Conservation (phyloP, 805 yeast species). For the Candida lessepsii region DNA sequence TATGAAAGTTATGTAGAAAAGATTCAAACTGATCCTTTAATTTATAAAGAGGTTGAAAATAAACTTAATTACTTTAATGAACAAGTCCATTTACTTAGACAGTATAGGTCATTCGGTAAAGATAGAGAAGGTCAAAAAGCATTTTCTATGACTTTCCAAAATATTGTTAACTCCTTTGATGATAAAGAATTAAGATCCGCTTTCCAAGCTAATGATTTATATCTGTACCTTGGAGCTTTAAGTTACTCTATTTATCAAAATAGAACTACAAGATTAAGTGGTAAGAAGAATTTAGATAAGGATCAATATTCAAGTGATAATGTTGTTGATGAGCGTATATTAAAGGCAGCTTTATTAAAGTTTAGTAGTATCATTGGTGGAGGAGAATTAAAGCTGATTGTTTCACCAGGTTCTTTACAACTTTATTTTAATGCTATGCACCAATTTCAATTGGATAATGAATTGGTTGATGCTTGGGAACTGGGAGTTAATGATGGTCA, state of each 20-base stretch:
- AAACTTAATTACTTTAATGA: slow-evolving; percentile 30
- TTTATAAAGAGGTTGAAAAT: slow-evolving; percentile 21
- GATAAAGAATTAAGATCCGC: slow-evolving; percentile 20
- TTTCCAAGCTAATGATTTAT: slow-evolving; percentile 23
- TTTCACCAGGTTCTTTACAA: slow-evolving; percentile 24
- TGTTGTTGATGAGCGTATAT: slow-evolving; percentile 27
- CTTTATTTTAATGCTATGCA: slow-evolving; percentile 33
- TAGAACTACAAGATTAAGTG: slow-evolving; percentile 33
- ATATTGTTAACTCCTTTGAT: slow-evolving; percentile 19
- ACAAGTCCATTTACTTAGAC: slow-evolving; percentile 24
- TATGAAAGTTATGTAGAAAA: slow-evolving; percentile 20
- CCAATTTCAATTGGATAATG: slow-evolving; percentile 59
- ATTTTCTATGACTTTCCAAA: slow-evolving; percentile 18
- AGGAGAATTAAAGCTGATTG: slow-evolving; percentile 28
- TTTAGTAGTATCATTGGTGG: slow-evolving; percentile 28
- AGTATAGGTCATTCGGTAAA: slow-evolving; percentile 12
- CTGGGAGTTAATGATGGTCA: slow-evolving; percentile 48
- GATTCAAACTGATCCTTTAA: slow-evolving; percentile 23
- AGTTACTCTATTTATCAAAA: slow-evolving; percentile 27
- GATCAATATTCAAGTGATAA: slow-evolving; percentile 30
- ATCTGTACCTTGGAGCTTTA: slow-evolving; percentile 21
- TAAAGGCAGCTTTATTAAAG: slow-evolving; percentile 33
- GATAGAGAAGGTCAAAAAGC: slow-evolving; percentile 19
- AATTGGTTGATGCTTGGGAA: slow-evolving; percentile 72
- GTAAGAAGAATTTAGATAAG: slow-evolving; percentile 35